Percentiles rank a stretch among this genome's conserved stretches.
Evolutionary conservation across 1,284 basidiomycete genomes (phyloP).

Genomic region (Puccinia novopanici): DNA sequence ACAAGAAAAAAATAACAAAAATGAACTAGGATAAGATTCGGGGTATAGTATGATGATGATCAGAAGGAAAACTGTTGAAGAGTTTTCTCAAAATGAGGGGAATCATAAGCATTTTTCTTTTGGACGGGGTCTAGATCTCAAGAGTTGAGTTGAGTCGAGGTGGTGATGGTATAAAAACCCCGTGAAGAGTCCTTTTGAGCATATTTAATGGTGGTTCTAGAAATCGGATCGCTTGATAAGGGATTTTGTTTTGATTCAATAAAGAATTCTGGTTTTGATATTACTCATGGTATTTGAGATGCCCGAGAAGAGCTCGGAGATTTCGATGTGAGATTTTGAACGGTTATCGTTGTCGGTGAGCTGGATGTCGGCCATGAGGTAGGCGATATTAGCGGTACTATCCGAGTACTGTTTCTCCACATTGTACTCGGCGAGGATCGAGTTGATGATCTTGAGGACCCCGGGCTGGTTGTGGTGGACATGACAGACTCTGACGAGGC

Average conservation of each 20-base stretch:
- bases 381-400: constrained; percentile 90
- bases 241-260: constrained; percentile 30
- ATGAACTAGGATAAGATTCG: too few relatives aligned
- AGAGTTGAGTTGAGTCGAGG: background rate
- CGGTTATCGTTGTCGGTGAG: constrained; percentile 67
- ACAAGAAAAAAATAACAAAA: background rate
- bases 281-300: constrained; percentile 71
- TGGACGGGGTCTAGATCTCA: too few relatives aligned
- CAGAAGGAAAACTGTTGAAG: background rate
- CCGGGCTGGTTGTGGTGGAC: constrained; percentile 97
- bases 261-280: constrained; percentile 55
- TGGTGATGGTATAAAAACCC: background rate
- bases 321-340: constrained; percentile 62
- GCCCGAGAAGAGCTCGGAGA: constrained; percentile 77
- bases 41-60: background rate
- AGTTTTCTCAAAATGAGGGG: background rate
- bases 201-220: constrained; percentile 21
- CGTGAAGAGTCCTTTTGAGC: background rate
- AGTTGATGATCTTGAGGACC: constrained; percentile 93
- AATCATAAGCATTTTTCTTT: background rate
- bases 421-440: constrained; percentile 85
- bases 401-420: constrained; percentile 99
- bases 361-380: constrained; percentile 79
- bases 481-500: constrained; percentile 86
- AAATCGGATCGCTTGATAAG: background rate